Evolutionary conservation across 2,329 filamentous ascomycete species (phyloP).

Genomic region (Colletotrichum sp.): DNA sequence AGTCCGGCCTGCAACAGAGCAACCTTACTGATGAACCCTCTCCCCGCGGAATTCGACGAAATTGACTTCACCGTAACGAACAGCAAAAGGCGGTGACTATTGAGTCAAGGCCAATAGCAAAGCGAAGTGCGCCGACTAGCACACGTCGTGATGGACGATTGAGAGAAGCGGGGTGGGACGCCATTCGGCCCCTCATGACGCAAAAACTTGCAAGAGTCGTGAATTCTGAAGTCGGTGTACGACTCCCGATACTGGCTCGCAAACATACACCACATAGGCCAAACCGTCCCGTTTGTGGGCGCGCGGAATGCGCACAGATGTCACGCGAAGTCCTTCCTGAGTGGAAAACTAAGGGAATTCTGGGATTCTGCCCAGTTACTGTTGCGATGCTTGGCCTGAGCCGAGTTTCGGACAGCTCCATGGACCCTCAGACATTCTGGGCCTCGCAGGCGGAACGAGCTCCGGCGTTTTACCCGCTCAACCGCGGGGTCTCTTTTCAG

Average conservation of each 20-base stretch:
- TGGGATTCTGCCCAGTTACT: not conserved
- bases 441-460: not conserved
- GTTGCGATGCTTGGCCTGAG: not conserved
- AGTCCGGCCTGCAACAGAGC: not conserved
- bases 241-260: not conserved
- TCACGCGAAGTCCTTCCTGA: not conserved
- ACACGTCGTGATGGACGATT: not conserved
- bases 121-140: not conserved
- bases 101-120: not conserved
- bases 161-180: not conserved
- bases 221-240: not conserved
- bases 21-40: not conserved
- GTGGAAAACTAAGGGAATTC: not conserved
- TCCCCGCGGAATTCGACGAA: conserved; percentile 3
- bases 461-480: not conserved
- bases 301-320: not conserved
- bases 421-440: not conserved
- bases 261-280: not conserved
- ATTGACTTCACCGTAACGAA: not conserved
- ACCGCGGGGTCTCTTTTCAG: not conserved
- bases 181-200: not conserved
- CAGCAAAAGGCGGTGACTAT: conserved; percentile 12
- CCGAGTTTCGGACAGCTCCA: not conserved
- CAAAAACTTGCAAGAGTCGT: not conserved
- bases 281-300: not conserved